Evolutionary conservation across 768 basidiomycete species (phyloP).

Genomic region (Mrakia gelida): DNA sequence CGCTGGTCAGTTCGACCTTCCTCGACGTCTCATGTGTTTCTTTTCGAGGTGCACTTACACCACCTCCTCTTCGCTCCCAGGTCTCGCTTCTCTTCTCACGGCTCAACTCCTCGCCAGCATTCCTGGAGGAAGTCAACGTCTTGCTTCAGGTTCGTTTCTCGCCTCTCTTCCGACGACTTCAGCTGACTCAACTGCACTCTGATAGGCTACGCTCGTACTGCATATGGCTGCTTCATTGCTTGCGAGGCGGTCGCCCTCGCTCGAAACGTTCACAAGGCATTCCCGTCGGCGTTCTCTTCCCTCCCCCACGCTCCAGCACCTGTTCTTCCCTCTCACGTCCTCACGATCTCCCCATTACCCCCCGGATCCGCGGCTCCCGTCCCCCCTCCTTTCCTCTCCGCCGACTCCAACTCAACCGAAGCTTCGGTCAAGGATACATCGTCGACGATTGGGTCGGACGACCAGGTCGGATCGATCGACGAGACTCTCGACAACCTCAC

Average conservation of each 20-base stretch:
- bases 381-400: neutral
- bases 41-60: neutral
- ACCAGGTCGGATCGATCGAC: neutral
- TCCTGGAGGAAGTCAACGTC: neutral
- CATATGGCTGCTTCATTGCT: neutral
- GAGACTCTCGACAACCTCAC: neutral
- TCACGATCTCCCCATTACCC: neutral
- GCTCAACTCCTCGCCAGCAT: neutral
- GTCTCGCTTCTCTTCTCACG: neutral
- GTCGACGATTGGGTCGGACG: neutral
- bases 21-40: neutral
- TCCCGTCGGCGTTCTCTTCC: neutral
- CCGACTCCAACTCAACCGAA: neutral
- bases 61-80: neutral
- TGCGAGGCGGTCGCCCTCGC: constrained; percentile 1
- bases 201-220: neutral
- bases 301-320: neutral
- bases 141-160: neutral
- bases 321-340: neutral
- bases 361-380: neutral
- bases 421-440: neutral
- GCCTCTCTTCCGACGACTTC: neutral
- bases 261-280: neutral
- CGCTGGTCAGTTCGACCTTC: neutral
- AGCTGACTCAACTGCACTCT: no score